These are phyloP conservation scores for Ceratobasidium sp. DNA, from an alignment of 1,284 basidiomycete species.

Conservation along the genomic window DNA sequence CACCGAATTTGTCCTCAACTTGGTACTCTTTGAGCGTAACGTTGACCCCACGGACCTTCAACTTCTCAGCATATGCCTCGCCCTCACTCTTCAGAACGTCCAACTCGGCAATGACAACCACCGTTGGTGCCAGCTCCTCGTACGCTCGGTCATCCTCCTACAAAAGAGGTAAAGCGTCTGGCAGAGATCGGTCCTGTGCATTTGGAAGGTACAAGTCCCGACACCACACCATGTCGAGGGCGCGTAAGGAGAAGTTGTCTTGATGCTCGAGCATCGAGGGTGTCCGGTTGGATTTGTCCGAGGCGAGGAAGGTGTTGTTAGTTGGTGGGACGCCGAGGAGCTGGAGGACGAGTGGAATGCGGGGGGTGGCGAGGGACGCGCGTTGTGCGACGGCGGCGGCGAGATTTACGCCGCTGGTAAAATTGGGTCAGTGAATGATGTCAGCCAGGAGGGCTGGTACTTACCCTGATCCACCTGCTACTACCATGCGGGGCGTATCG, in stretches of 20 bases:
- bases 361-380: conserved; percentile 57
- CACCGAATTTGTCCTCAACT: too few species aligned
- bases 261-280: conserved; percentile 61
- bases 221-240: conserved; percentile 75
- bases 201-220: conserved; percentile 69
- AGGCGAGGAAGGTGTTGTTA: conserved; percentile 64
- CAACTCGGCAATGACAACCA: conserved; percentile 67
- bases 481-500: conserved; percentile 56
- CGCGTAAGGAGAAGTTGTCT: conserved; percentile 65
- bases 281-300: conserved; percentile 39
- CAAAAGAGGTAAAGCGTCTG: conserved; percentile 72
- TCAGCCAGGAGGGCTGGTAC: conserved; percentile 45
- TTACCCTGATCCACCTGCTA: conserved; percentile 75
- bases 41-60: conserved; percentile 60
- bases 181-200: conserved; percentile 62
- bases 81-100: conserved; percentile 75
- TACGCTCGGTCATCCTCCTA: conserved; percentile 62
- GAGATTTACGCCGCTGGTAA: conserved; percentile 66
- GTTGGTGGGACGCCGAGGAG: conserved; percentile 71
- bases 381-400: conserved; percentile 71
- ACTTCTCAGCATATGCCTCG: conserved; percentile 65
- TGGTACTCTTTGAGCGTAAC: conserved; percentile 45
- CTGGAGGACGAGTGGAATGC: conserved; percentile 66
- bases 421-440: neutral
- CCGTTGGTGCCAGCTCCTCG: conserved; percentile 61